Base-by-base conservation (phyloP, 2,329 filamentous ascomycete species). In the Sclerotinia nivalis region DNA sequence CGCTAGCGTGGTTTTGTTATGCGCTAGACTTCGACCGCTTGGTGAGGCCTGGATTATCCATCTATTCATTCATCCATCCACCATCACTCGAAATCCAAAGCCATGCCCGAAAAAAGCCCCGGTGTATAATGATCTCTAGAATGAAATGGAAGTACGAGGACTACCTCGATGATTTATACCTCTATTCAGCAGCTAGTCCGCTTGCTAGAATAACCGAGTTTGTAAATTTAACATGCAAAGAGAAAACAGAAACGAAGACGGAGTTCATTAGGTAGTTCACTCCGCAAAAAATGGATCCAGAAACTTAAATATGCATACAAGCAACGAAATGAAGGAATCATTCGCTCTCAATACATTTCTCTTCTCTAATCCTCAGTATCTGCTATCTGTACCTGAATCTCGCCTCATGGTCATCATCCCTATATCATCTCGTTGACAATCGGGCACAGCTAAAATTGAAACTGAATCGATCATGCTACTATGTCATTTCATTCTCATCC, bases 401-500 rank as follows among this genome's bases (percentile, higher is more conserved):
- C n/a, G 31, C 34, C 20, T 37, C 13, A 22, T 22, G 20, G 22
- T n/a, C 31, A 37, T 10, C 31, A 37, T 59, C 22, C 34, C 55
- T 6, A 40, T 40, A 40, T 15, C 13, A 59, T 59, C 37, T 40
- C 34, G 22, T 25, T 15, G 20, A 37, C 31, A 58, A 40, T 8
- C n/a, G 55, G 34, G 34, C 55, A 59, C 55, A 25, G 55, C 55
- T 59, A 40, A 34, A 22, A 64, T 31, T 40, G 47, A 64, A 40
- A 52, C 31, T 40, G 12, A n/a, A 58, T 40, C 55, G 20, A 40
- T 58, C 31, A 40, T 58, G 20, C 60, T 64, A 37, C 45, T 40
- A 64, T 64, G 37, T 64, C 60, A 64, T 64, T 52, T 68, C 55
- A 60, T 61, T 68, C 55, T 28, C 55, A 61, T 68, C 45, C 28